phyloP scores from a whole-genome alignment of 1,284 basidiomycete species.

The Schizophyllum commune region DNA sequence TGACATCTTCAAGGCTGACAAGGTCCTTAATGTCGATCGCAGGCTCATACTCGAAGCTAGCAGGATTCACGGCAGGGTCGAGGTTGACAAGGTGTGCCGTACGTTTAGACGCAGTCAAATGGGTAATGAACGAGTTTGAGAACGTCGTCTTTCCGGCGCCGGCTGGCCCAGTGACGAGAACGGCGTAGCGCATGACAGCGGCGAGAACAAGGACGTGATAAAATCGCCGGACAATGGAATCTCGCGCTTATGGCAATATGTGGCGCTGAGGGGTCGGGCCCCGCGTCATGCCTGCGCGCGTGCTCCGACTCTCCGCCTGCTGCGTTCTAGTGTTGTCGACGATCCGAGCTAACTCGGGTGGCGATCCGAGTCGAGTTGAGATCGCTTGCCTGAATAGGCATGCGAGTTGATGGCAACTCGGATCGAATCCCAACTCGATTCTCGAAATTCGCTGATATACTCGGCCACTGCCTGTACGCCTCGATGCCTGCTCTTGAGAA shows the following conservation, averaged over 20 bases:
- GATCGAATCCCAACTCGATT: too few relatives aligned
- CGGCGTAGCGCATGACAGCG: constrained; percentile 77
- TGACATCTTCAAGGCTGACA: constrained; percentile 91
- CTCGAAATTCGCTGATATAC: too few relatives aligned
- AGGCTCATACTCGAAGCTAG: constrained; percentile 89
- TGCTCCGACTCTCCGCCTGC: too few relatives aligned
- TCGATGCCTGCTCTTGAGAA: too few relatives aligned
- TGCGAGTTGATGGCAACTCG: too few relatives aligned
- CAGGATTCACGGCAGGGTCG: constrained; percentile 87
- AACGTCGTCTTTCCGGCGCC: constrained; percentile 99
- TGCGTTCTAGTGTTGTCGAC: too few relatives aligned
- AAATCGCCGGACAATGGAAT: not conserved
- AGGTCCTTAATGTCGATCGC: constrained; percentile 93
- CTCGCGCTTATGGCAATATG: not conserved
- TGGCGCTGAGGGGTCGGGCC: not conserved
- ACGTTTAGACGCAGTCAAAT: constrained; percentile 79
- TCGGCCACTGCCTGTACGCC: too few relatives aligned
- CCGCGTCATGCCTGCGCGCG: too few relatives aligned
- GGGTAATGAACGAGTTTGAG: constrained; percentile 83
- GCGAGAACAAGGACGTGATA: not conserved
- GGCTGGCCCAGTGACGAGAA: constrained; percentile 81
- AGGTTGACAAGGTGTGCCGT: constrained; percentile 94
- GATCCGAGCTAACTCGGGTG: too few relatives aligned
- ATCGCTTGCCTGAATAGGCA: too few relatives aligned
- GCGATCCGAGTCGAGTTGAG: too few relatives aligned